phyloP scores from a whole-genome alignment of 2,329 filamentous ascomycete genomes.

The Graphilbum ipis-grandicollis region DNA sequence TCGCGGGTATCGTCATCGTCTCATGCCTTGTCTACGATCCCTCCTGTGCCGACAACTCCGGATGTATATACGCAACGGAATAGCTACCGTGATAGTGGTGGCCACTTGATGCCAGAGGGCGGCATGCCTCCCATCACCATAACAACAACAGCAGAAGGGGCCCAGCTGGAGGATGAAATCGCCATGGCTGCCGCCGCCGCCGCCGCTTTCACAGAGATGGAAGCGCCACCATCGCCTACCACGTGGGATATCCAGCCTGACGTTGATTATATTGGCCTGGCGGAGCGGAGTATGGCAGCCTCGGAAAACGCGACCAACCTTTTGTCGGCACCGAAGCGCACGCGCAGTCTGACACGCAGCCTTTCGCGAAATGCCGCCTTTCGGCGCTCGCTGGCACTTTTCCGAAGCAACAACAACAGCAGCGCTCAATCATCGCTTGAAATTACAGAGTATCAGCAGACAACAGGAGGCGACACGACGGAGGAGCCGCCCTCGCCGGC shows the following conservation, averaged over 20 bases:
- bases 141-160: too few species aligned
- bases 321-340: conserved; percentile 7
- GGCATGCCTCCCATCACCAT: too few species aligned
- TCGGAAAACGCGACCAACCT: background rate
- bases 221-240: background rate
- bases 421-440: background rate
- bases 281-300: conserved; percentile 14
- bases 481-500: background rate
- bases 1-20: background rate
- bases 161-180: background rate
- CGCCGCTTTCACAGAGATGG: background rate
- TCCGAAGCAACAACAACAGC: conserved; percentile 9
- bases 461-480: conserved; percentile 2
- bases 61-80: too few species aligned
- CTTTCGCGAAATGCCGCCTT: conserved; percentile 14
- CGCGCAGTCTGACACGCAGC: conserved; percentile 14
- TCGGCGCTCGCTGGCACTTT: conserved; percentile 17
- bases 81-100: too few species aligned
- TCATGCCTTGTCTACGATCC: background rate
- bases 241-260: conserved; percentile 32
- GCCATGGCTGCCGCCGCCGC: background rate
- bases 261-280: conserved; percentile 34
- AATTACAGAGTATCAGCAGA: background rate
- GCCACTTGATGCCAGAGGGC: too few species aligned
- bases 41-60: background rate